These are phyloP conservation scores for Orbilia quercus DNA, from an alignment of 2,329 filamentous ascomycete species.

Conservation along the genomic window DNA sequence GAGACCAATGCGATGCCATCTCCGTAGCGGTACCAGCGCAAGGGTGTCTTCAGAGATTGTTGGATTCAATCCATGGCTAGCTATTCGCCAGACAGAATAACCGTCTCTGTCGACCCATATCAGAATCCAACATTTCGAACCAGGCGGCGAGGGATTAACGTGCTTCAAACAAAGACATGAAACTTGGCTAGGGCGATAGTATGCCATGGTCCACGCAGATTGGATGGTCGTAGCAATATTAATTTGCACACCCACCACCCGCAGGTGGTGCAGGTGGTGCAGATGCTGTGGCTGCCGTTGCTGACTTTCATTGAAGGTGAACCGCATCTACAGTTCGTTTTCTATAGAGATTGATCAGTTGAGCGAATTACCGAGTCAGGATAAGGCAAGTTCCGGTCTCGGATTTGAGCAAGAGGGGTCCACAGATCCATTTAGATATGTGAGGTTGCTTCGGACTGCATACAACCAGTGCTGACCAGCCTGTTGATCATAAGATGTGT, in stretches of 20 bases:
- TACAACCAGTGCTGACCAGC: too few species aligned
- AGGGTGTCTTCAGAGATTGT: conserved; percentile 13
- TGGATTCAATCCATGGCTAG: neutral
- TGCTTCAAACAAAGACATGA: conserved; percentile 56
- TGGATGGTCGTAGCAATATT: too few species aligned
- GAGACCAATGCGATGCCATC: neutral
- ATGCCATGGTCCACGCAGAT: neutral
- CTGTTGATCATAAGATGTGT: conserved; percentile 10
- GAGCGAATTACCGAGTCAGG: conserved; percentile 39
- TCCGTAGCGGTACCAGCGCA: neutral
- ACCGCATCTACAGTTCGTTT: neutral
- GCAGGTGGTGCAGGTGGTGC: too few species aligned
- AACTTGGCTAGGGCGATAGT: conserved; percentile 31
- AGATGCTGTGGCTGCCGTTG: too few species aligned
- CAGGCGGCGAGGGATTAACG: conserved; percentile 43
- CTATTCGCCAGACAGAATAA: neutral
- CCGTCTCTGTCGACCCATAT: neutral
- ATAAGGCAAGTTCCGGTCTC: conserved; percentile 17
- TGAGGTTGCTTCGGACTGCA: too few species aligned
- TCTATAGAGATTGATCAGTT: neutral
- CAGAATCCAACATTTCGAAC: conserved; percentile 29
- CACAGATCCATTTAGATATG: too few species aligned
- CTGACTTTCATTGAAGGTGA: conserved; percentile 2
- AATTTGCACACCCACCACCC: conserved; percentile 5
- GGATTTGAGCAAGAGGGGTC: conserved; percentile 4